Evolutionary conservation across 2,329 filamentous ascomycete genomes (phyloP).

Genomic region (Beauveria sp.): DNA sequence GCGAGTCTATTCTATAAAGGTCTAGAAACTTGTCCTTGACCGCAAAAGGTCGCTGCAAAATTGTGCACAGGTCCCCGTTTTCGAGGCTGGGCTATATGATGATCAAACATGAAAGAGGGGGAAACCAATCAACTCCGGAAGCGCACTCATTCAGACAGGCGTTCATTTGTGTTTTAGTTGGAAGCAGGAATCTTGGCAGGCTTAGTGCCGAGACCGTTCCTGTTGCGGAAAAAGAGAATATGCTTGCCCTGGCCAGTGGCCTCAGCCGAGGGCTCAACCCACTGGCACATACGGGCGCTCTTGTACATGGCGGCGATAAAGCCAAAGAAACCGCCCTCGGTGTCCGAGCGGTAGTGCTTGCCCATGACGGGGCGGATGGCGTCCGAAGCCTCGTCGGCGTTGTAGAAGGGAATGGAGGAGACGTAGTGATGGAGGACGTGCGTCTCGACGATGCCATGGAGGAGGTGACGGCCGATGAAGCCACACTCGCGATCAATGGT

Average conservation of each 20-base stretch:
- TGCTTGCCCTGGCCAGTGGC: slow-evolving; percentile 74
- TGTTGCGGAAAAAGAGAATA: slow-evolving; percentile 92
- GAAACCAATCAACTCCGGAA: neutral
- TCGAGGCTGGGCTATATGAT: slow-evolving; percentile 1
- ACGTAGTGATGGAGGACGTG: slow-evolving; percentile 98
- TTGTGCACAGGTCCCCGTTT: neutral
- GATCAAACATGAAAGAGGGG: neutral
- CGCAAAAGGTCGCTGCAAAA: slow-evolving; percentile 2
- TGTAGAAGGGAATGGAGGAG: slow-evolving; percentile 91
- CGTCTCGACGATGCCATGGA: slow-evolving; percentile 92
- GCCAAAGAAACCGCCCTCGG: slow-evolving; percentile 65
- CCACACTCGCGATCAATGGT: slow-evolving; percentile 97
- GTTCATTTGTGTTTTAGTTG: neutral
- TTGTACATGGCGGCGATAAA: slow-evolving; percentile 81
- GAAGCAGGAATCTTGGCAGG: slow-evolving; percentile 18
- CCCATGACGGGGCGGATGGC: slow-evolving; percentile 96
- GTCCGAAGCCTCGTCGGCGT: slow-evolving; percentile 88
- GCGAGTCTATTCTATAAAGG: slow-evolving; percentile 6
- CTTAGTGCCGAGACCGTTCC: slow-evolving; percentile 69
- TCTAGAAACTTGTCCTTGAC: neutral
- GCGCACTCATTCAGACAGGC: neutral
- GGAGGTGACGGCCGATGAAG: slow-evolving; percentile 81
- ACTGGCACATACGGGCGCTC: slow-evolving; percentile 83
- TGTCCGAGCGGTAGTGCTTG: slow-evolving; percentile 83
- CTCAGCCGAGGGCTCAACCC: slow-evolving; percentile 86